These are phyloP conservation scores for Lachancea kluyveri DNA, from an alignment of 805 yeast genomes.

Conservation along the genomic window DNA sequence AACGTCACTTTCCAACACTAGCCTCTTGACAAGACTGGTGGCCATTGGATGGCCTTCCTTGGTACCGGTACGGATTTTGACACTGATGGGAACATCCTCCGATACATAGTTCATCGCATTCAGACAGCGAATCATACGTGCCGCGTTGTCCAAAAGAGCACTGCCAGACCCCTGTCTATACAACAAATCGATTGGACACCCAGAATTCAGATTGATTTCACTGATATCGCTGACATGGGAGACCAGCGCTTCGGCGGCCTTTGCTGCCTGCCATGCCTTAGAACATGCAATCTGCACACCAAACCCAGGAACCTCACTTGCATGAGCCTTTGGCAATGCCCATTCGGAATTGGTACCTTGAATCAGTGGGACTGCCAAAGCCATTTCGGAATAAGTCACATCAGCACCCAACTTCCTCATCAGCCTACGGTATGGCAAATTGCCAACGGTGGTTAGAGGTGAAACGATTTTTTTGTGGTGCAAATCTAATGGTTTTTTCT, in stretches of 20 bases:
- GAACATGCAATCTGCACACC: slow-evolving; percentile 92
- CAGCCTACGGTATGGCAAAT: slow-evolving; percentile 87
- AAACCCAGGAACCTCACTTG: slow-evolving; percentile 74
- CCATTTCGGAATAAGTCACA: slow-evolving; percentile 94
- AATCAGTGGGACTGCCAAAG: slow-evolving; percentile 73
- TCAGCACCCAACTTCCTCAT: slow-evolving; percentile 91
- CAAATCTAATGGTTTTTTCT: slow-evolving; percentile 70
- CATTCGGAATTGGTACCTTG: slow-evolving; percentile 93
- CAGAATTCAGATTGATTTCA: slow-evolving; percentile 89
- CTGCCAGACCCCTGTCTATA: slow-evolving; percentile 94
- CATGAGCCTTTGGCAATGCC: slow-evolving; percentile 93
- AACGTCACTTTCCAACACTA: slow-evolving; percentile 72
- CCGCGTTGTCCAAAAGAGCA: slow-evolving; percentile 85
- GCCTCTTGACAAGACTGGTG: slow-evolving; percentile 59
- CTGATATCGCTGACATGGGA: slow-evolving; percentile 44
- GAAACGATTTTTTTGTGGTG: slow-evolving; percentile 78
- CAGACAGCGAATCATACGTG: slow-evolving; percentile 68
- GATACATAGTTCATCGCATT: slow-evolving; percentile 85
- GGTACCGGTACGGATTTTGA: slow-evolving; percentile 89
- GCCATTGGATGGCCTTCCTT: slow-evolving; percentile 85
- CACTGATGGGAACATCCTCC: slow-evolving; percentile 88
- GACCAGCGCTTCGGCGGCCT: slow-evolving; percentile 70
- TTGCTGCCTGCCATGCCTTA: slow-evolving; percentile 89
- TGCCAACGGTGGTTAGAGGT: slow-evolving; percentile 96
- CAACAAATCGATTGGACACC: slow-evolving; percentile 95